Base-by-base conservation (phyloP, 2,329 filamentous ascomycete genomes). In the Chaetomium strumarium region DNA sequence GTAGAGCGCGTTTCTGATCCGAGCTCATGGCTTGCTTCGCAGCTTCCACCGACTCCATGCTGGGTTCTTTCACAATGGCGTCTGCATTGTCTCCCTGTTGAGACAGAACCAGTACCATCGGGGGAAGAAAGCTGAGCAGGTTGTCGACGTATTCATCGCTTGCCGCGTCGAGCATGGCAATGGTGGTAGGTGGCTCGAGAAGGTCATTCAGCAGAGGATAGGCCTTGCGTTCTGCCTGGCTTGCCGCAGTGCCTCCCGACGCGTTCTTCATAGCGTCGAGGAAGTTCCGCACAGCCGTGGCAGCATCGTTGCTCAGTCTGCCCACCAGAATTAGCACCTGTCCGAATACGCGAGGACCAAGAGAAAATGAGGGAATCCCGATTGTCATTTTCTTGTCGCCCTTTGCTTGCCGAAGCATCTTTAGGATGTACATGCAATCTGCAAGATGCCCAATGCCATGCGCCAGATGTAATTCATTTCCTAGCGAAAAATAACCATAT, bases 131-230 rank as follows among this genome's bases (percentile, higher is more conserved):
- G 61, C 75, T 80, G 62, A 96, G 81, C 3, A 97, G 79, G 41
- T 80, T 76, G 68, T 96, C 85, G 56, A 93, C 75, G 52, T 84
- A 78, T 51, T 80, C 74, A 45, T 86, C 81, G 12, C 82, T 78
- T 39, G 83, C 78, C 1, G 67, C 66, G 45, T 89, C 83, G 53
- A 95, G 77, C 67, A 89, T 81, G 12, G 90, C 83, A 9, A 96
- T 76, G 2, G 91, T 97, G 49, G 81, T 84, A 5, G 84, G 77
- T 1, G 90, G 81, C 46, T 86, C 81, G 36, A 99, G 81, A 5
- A 99, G 83, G 65, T 97, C 92, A 63, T 85, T 84, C 45, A 99
- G 82, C 30, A 90, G 85, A 13, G 91, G 92, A 67, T 88, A 96
- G 0, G 83, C 74, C 61, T 85, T 83, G 57, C 81, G 79, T 61